phyloP scores from a whole-genome alignment of 768 basidiomycete species.

The Amylocystis lapponica region DNA sequence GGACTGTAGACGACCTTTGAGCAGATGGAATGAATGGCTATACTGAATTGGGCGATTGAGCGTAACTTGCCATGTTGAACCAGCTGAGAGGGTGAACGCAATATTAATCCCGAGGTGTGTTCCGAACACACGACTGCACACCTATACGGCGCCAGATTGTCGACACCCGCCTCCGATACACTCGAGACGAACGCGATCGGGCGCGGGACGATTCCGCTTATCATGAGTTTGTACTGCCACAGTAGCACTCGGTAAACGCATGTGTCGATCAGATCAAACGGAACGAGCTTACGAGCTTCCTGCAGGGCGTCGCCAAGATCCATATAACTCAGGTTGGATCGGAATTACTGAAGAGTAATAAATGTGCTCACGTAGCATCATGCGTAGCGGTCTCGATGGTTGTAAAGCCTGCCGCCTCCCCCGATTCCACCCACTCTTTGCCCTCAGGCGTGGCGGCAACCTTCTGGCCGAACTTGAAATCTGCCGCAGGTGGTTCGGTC shows the following conservation, averaged over 20 bases:
- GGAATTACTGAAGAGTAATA: not conserved
- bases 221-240: conserved; percentile 29
- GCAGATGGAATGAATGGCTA: not conserved
- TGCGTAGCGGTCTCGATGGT: conserved; percentile 24
- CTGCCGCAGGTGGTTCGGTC: conserved; percentile 26
- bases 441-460: conserved; percentile 25
- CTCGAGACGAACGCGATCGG: conserved; percentile 41
- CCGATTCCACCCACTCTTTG: conserved; percentile 26
- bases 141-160: conserved; percentile 40
- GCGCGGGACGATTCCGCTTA: conserved; percentile 35
- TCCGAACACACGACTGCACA: conserved; percentile 6
- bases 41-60: not conserved
- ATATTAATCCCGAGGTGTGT: not conserved
- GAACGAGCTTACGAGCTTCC: conserved; percentile 7
- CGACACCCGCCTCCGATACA: conserved; percentile 23
- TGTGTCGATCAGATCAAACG: too few relatives aligned
- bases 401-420: conserved; percentile 32
- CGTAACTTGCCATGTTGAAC: conserved; percentile 13
- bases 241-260: not conserved
- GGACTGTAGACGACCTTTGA: conserved; percentile 31
- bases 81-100: conserved; percentile 9
- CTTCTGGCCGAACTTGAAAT: conserved; percentile 26
- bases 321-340: not conserved
- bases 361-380: conserved; percentile 19
- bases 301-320: too few relatives aligned